Conservation (phyloP, 768 basidiomycete genomes). For the Trametes meyenii region DNA sequence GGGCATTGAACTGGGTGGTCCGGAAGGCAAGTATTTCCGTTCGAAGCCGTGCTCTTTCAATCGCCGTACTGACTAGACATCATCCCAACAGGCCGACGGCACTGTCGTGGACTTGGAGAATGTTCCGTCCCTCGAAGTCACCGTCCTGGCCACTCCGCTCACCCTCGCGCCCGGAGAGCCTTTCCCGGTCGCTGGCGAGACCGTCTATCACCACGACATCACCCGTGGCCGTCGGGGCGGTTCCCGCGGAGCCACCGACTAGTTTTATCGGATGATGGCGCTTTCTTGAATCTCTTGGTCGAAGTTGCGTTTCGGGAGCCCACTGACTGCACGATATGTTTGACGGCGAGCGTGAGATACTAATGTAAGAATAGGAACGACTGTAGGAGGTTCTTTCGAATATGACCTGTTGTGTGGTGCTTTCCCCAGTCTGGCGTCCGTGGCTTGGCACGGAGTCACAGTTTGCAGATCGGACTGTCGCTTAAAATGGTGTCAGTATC, state of each 20-base stretch:
- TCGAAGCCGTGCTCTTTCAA: not conserved
- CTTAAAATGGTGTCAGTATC: too few species aligned
- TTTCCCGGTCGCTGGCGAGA: not conserved
- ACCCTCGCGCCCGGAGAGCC: not conserved
- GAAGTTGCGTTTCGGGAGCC: too few species aligned
- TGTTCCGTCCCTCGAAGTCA: not conserved
- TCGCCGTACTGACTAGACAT: not conserved
- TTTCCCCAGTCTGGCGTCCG: too few species aligned
- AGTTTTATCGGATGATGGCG: not conserved
- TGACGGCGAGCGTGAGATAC: too few species aligned
- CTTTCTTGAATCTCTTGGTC: not conserved
- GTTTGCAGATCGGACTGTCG: too few species aligned
- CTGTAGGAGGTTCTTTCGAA: not conserved
- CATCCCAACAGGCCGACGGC: not conserved
- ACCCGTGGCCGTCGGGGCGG: not conserved
- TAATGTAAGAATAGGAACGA: not conserved
- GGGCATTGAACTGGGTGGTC: conserved; percentile 19
- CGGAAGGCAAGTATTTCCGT: conserved; percentile 8
- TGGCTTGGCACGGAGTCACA: too few species aligned
- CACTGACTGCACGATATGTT: too few species aligned
- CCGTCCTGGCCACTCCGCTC: not conserved
- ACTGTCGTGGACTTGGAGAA: not conserved
- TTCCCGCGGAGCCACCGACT: not conserved
- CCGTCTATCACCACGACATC: not conserved
- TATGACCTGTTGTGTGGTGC: not conserved